Evolutionary conservation across 1,284 basidiomycete species (phyloP), one percentile per base, ranked within the genome.

Genomic region (Cutaneotrichosporon daszewskae): DNA sequence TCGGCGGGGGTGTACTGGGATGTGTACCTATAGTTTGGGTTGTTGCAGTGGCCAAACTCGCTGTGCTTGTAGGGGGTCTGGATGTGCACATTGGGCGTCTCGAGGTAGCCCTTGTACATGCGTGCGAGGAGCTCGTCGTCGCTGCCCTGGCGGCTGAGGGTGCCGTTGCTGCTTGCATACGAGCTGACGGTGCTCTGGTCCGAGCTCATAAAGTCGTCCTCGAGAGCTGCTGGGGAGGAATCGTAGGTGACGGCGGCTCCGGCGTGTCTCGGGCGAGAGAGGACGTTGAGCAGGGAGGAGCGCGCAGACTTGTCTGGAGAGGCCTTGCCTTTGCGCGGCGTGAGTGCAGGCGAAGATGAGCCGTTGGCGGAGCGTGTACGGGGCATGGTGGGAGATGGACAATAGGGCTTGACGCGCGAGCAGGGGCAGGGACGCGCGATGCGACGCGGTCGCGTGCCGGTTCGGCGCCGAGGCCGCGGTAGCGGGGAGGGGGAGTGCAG

Each of bases 1-100:
- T 76, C 66, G 40, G 62, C 57, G 1, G 66, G 56, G 47, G 68
- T 65, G 57, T 64, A 71, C 61, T 69, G 62, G 55, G 61, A 64
- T n/a, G 66, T 67, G 62, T 64, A 69, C 27, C 69, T 56, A 62
- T 65, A 69, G 43, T 64, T 67, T 18, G 60, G 62, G 51, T 71
- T 68, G 54, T 64, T 66, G 53, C 58, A 59, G 50, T 64, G 62
- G 9, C 68, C 69, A 59, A 64, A 71, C 55, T 71, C 69, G 25
- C 53, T 52, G 47, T 71, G 69, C 54, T 64, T 69, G 52, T 67
- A 59, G 0, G 55, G 52, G 31, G 49, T 53, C 50, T 65, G 64
- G 27, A 52, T 60, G 18, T 55, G 47, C 13, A 62, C 61, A 33
- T 60, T 62, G 2, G 65, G 60, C 39, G 55, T 62, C 35, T 63